Conservation (phyloP, 2,329 filamentous ascomycete genomes). For the Alternaria alternata region DNA sequence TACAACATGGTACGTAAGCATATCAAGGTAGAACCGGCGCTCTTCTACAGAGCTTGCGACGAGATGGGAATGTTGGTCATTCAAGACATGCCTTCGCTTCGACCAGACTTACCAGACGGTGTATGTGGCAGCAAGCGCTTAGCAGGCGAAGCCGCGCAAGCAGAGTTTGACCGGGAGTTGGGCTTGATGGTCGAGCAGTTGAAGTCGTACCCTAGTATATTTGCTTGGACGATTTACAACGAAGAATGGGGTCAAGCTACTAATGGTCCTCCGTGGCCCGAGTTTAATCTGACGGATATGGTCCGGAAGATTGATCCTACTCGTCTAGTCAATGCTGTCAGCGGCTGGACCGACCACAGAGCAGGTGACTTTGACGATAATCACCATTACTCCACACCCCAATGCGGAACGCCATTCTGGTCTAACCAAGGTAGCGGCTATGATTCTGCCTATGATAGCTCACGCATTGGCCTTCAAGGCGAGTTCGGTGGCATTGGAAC, state of each 20-base stretch:
- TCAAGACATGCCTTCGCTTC: conserved; percentile 74
- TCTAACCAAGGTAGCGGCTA: conserved; percentile 62
- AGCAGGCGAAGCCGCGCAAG: conserved; percentile 58
- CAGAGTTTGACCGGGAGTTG: conserved; percentile 71
- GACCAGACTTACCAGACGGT: conserved; percentile 25
- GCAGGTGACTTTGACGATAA: conserved; percentile 73
- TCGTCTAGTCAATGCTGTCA: conserved; percentile 68
- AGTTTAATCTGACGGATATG: conserved; percentile 63
- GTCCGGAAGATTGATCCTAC: conserved; percentile 69
- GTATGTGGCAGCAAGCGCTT: conserved; percentile 25
- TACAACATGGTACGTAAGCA: conserved; percentile 78
- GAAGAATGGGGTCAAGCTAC: conserved; percentile 74
- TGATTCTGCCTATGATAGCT: conserved; percentile 61
- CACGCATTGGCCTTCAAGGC: conserved; percentile 72
- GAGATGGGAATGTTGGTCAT: conserved; percentile 71
- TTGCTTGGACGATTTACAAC: conserved; percentile 74
- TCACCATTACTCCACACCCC: conserved; percentile 75
- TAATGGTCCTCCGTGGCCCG: conserved; percentile 57
- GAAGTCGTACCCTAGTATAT: conserved; percentile 70
- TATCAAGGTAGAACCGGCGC: conserved; percentile 72
- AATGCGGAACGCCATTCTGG: conserved; percentile 75
- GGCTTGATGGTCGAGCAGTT: conserved; percentile 68
- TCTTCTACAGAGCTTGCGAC: conserved; percentile 75
- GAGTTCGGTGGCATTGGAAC: conserved; percentile 76
- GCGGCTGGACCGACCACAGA: conserved; percentile 73